Percentiles rank a stretch among this genome's conserved stretches.
phyloP scores from a whole-genome alignment of 768 basidiomycete genomes.

The Agrocybe pediades region DNA sequence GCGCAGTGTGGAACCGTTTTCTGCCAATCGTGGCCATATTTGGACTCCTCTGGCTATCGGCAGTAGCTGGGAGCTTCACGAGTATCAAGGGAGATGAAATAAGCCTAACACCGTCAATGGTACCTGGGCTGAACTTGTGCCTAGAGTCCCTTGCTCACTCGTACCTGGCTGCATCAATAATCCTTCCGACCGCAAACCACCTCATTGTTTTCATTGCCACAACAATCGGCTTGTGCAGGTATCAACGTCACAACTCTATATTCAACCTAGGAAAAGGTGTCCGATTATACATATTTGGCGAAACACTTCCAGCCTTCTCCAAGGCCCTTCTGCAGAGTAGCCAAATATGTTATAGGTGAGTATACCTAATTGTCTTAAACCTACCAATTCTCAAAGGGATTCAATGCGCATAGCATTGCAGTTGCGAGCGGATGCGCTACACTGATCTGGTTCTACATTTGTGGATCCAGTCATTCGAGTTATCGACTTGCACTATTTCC shows the following conservation, averaged over 20 bases:
- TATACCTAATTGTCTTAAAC: neutral
- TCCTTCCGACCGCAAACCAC: slow-evolving; percentile 3
- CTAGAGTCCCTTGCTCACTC: neutral
- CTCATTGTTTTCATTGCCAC: slow-evolving; percentile 2
- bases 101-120: neutral
- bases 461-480: neutral
- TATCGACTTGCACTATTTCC: slow-evolving; percentile 5
- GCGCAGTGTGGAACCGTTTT: slow-evolving; percentile 6
- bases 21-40: neutral
- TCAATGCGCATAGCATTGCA: too few species aligned
- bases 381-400: neutral
- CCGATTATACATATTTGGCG: slow-evolving; percentile 3
- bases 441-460: neutral
- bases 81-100: neutral
- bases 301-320: slow-evolving; percentile 4
- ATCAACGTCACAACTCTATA: neutral
- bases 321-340: slow-evolving; percentile 6
- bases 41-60: neutral
- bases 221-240: slow-evolving; percentile 4
- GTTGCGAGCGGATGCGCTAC: neutral
- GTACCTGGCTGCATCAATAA: slow-evolving; percentile 2
- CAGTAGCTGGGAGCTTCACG: neutral
- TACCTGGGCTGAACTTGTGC: neutral
- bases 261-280: slow-evolving; percentile 1
- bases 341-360: slow-evolving; percentile 9